Conservation (phyloP, 352 stramenopile genomes). For the Phytophthora gonapodyides region DNA sequence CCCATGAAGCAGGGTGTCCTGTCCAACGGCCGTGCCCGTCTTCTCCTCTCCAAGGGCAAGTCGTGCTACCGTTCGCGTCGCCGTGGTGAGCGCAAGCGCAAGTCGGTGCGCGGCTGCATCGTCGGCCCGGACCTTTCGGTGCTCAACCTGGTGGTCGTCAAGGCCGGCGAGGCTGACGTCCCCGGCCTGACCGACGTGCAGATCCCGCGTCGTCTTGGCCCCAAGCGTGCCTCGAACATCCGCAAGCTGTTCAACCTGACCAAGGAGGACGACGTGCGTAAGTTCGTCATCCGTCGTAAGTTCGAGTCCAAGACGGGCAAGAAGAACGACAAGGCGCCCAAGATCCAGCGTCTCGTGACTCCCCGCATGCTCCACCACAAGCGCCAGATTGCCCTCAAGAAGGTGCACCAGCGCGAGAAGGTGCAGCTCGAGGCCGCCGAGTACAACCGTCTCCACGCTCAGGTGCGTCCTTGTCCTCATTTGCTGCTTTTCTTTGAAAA, state of each 20-base stretch:
- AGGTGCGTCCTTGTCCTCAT: slow-evolving; percentile 59
- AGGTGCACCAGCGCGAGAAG: slow-evolving; percentile 89
- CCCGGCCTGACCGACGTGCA: slow-evolving; percentile 97
- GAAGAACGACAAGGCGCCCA: slow-evolving; percentile 98
- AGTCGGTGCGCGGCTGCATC: slow-evolving; percentile 99
- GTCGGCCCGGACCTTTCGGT: slow-evolving; percentile 99
- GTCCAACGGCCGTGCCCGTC: slow-evolving; percentile 97
- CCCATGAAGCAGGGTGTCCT: slow-evolving; percentile 99
- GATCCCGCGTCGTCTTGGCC: slow-evolving; percentile 96
- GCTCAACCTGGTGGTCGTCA: slow-evolving; percentile 99
- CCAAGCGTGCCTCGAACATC: slow-evolving; percentile 99
- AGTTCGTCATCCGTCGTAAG: slow-evolving; percentile 99
- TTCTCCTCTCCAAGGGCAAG: slow-evolving; percentile 98
- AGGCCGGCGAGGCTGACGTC: slow-evolving; percentile 96
- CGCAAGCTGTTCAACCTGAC: slow-evolving; percentile 99
- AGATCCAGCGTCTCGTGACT: slow-evolving; percentile 99
- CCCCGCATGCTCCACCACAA: slow-evolving; percentile 97
- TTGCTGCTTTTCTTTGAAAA: not conserved
- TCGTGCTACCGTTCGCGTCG: slow-evolving; percentile 96
- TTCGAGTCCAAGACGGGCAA: slow-evolving; percentile 99
- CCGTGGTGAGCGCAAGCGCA: slow-evolving; percentile 98
- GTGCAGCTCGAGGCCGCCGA: slow-evolving; percentile 94
- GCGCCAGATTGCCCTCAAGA: slow-evolving; percentile 88
- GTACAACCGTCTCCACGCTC: slow-evolving; percentile 97
- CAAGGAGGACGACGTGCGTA: slow-evolving; percentile 99